Conservation (phyloP, 495 filamentous ascomycete genomes). For the Tuber umbilicatum region DNA sequence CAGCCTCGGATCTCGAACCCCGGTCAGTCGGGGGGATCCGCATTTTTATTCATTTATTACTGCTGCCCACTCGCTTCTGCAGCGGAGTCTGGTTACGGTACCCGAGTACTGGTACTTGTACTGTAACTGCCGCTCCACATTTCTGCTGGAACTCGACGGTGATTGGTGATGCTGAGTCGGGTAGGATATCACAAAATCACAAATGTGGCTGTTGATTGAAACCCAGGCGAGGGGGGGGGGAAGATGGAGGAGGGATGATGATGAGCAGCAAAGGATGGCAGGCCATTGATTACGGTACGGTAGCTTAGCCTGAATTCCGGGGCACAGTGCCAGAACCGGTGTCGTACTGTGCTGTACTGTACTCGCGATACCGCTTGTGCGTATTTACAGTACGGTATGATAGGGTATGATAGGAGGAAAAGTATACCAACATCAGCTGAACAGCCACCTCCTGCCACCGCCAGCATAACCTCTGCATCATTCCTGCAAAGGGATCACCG, state of each 20-base stretch:
- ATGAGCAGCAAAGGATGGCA: not conserved
- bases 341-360: too few species aligned
- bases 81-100: not conserved
- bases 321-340: not conserved
- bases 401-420: not conserved
- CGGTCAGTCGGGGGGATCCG: not conserved
- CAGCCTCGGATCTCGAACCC: not conserved
- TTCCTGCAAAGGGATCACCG: not conserved
- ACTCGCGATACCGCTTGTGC: not conserved
- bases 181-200: not conserved
- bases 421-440: not conserved
- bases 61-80: not conserved
- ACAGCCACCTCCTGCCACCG: not conserved
- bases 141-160: not conserved
- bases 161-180: not conserved
- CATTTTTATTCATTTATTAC: not conserved
- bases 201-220: not conserved
- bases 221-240: not conserved
- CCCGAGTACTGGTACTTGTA: not conserved
- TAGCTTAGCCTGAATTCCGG: not conserved
- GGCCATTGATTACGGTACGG: not conserved
- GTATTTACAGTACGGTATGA: not conserved
- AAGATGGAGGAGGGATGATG: not conserved
- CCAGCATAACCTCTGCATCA: not conserved
- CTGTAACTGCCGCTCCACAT: not conserved